phyloP scores from a whole-genome alignment of 148 eudicot species.

The Amaranthus palmeri region DNA sequence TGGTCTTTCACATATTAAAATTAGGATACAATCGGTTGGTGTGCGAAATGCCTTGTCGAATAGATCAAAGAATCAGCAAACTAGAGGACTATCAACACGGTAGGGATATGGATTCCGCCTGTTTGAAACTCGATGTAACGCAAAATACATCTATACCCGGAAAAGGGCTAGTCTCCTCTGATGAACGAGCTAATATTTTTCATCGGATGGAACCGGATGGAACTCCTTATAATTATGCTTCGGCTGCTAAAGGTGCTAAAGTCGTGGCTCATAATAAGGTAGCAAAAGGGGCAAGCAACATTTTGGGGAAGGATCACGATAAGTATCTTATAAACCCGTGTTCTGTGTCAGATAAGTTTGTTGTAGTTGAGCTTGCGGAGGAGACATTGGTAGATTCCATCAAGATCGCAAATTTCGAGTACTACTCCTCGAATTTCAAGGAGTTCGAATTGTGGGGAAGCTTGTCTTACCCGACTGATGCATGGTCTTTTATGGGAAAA shows the following conservation, averaged over 20 bases:
- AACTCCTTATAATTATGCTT: slow-evolving; percentile 80
- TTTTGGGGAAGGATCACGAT: slow-evolving; percentile 87
- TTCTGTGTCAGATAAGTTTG: slow-evolving; percentile 66
- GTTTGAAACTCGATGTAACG: slow-evolving; percentile 49
- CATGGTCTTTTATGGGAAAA: slow-evolving; percentile 62
- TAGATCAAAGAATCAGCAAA: slow-evolving; percentile 23
- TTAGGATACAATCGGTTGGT: slow-evolving; percentile 44
- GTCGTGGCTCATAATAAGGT: slow-evolving; percentile 89
- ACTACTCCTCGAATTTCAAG: slow-evolving; percentile 85
- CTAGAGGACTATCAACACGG: slow-evolving; percentile 36
- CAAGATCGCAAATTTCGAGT: slow-evolving; percentile 85
- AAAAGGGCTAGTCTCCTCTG: slow-evolving; percentile 33
- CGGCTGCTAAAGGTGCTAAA: slow-evolving; percentile 85
- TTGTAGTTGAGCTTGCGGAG: slow-evolving; percentile 76
- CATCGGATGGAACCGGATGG: slow-evolving; percentile 93
- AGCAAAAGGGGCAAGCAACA: slow-evolving; percentile 79
- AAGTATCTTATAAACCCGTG: slow-evolving; percentile 89
- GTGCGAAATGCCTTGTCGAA: slow-evolving; percentile 38
- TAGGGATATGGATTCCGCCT: slow-evolving; percentile 28
- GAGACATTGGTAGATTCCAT: slow-evolving; percentile 82
- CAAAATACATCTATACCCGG: slow-evolving; percentile 39
- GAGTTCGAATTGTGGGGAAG: slow-evolving; percentile 74
- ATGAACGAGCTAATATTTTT: slow-evolving; percentile 46
- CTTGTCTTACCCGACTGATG: slow-evolving; percentile 65
- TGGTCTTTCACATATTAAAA: slow-evolving; percentile 44